These are phyloP conservation scores for Senna siamea DNA, from an alignment of 306 rosid species.

Conservation along the genomic window DNA sequence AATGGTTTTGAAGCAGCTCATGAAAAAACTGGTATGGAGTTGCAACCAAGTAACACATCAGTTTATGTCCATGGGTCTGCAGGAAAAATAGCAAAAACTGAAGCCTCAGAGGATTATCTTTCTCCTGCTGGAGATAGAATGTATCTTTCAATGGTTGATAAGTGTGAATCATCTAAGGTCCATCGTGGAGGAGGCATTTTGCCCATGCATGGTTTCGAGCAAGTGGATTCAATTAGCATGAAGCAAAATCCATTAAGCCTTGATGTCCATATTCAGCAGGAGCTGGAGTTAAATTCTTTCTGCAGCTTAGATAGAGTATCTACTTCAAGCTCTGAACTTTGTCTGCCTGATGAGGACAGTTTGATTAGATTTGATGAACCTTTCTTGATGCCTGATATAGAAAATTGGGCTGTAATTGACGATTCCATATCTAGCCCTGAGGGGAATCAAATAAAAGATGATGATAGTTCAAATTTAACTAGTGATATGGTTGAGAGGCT, in stretches of 20 bases:
- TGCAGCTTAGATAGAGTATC: constrained; percentile 35
- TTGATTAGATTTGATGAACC: constrained; percentile 53
- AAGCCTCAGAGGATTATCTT: constrained; percentile 4
- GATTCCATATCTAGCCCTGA: constrained; percentile 39
- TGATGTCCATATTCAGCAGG: constrained; percentile 34
- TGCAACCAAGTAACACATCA: not conserved
- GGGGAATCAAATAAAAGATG: constrained; percentile 32
- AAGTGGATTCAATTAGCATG: constrained; percentile 22
- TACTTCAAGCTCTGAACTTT: constrained; percentile 35
- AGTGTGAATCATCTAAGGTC: constrained; percentile 26
- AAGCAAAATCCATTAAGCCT: constrained; percentile 27
- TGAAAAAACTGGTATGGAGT: constrained; percentile 15
- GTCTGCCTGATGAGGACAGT: constrained; percentile 69
- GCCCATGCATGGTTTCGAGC: constrained; percentile 26
- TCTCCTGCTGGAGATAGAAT: constrained; percentile 29
- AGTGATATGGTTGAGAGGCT: constrained; percentile 42
- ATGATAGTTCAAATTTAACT: constrained; percentile 41
- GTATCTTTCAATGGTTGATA: constrained; percentile 22
- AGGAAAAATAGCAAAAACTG: not conserved
- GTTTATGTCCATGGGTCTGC: not conserved
- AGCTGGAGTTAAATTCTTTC: constrained; percentile 36
- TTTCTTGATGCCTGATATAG: constrained; percentile 38
- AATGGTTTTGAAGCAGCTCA: constrained; percentile 11
- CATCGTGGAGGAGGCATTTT: too few species aligned
- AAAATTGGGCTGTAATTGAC: constrained; percentile 36